These are phyloP conservation scores for Xylaria grammica DNA, from an alignment of 495 filamentous ascomycete species.

Conservation along the genomic window DNA sequence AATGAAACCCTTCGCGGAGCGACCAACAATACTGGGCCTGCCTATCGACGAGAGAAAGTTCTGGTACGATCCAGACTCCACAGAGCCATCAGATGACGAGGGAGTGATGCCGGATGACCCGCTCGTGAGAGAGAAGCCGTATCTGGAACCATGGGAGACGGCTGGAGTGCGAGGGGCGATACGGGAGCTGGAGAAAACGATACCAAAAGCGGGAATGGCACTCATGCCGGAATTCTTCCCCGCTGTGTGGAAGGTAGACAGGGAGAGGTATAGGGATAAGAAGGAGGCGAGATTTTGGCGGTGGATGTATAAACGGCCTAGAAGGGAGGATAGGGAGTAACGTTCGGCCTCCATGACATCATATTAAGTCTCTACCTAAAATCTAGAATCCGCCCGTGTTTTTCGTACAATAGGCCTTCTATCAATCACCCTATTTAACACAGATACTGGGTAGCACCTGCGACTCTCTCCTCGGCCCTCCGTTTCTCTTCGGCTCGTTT, in stretches of 20 bases:
- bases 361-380: no score
- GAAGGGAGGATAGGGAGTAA: not conserved
- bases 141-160: no score
- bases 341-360: no score
- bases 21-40: not conserved
- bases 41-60: not conserved
- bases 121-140: no score
- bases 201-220: not conserved
- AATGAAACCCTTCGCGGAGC: not conserved
- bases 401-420: no score
- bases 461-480: conserved; percentile 6
- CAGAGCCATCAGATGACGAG: no score
- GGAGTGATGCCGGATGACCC: no score
- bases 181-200: no score
- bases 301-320: not conserved
- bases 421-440: no score
- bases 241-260: not conserved
- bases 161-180: no score
- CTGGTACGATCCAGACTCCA: no score
- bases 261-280: not conserved
- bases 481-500: conserved; percentile 20
- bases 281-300: not conserved
- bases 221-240: not conserved
- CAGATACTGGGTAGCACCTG: not conserved
- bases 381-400: no score